Evolutionary conservation across 2,329 filamentous ascomycete genomes (phyloP).

Genomic region (Tolypocladium ophioglossoides): DNA sequence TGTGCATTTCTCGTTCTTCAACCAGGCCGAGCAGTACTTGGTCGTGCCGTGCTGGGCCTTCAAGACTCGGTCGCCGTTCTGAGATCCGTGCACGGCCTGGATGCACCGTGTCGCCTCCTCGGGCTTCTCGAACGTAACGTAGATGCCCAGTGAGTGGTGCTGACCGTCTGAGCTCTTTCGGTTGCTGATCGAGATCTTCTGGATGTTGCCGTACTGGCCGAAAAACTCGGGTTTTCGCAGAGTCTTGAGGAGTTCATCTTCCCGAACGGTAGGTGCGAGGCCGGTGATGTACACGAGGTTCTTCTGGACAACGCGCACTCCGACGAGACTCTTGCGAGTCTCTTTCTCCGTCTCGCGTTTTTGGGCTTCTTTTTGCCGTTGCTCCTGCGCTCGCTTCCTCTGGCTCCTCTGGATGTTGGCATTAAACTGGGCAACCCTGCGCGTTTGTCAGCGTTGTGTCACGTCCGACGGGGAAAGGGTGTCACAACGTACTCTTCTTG

Average conservation of each 20-base stretch:
- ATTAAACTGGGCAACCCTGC: constrained; percentile 62
- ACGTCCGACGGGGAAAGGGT: background rate
- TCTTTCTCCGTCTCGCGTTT: constrained; percentile 94
- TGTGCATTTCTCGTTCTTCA: constrained; percentile 87
- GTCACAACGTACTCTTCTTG: constrained; percentile 69
- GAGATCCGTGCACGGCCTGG: constrained; percentile 79
- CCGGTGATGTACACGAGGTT: constrained; percentile 98
- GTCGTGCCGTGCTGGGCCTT: constrained; percentile 79
- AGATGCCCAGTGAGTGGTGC: constrained; percentile 86
- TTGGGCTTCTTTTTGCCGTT: constrained; percentile 87
- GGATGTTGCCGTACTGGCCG: constrained; percentile 94
- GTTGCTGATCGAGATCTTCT: constrained; percentile 98
- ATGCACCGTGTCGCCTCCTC: constrained; percentile 87
- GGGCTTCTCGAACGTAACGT: constrained; percentile 94
- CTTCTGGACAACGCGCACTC: constrained; percentile 93
- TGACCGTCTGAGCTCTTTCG: constrained; percentile 67
- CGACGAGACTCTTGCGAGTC: constrained; percentile 90
- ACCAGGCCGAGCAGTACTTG: constrained; percentile 96
- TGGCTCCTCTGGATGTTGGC: constrained; percentile 79
- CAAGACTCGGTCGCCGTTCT: constrained; percentile 78
- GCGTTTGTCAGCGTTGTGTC: constrained; percentile 3
- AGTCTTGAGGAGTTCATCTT: constrained; percentile 86
- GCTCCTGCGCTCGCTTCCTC: constrained; percentile 75
- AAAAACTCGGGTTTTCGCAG: constrained; percentile 89
- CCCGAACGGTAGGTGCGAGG: constrained; percentile 79